Conservation (phyloP, 1,139 yeast genomes). For the Candida sanyaensis region DNA sequence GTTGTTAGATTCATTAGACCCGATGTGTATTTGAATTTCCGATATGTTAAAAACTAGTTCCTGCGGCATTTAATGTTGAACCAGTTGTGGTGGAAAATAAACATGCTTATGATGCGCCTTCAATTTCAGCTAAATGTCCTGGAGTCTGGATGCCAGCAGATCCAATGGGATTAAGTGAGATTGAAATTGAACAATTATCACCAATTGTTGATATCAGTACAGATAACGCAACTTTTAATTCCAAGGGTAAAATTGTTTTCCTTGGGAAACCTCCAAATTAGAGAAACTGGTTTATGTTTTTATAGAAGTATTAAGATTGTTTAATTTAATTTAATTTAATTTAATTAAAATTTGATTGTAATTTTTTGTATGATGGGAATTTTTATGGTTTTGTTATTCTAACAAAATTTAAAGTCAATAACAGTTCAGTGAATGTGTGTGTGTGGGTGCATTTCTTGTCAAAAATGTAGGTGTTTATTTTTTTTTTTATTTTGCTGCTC, state of each 20-base stretch:
- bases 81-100: conserved; percentile 32
- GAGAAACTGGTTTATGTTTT: background rate
- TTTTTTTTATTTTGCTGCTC: background rate
- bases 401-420: conserved; percentile 21
- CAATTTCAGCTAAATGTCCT: conserved; percentile 65
- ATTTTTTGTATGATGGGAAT: too few species aligned
- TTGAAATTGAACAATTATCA: conserved; percentile 53
- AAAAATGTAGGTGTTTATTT: too few species aligned
- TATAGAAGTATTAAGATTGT: too few species aligned
- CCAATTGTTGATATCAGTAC: conserved; percentile 56
- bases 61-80: conserved; percentile 44
- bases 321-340: too few species aligned
- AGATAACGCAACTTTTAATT: conserved; percentile 63
- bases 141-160: conserved; percentile 88
- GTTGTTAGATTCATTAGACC: conserved; percentile 61
- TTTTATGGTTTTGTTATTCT: conserved; percentile 27
- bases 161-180: conserved; percentile 73
- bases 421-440: background rate
- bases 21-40: conserved; percentile 60
- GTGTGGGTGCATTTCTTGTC: too few species aligned
- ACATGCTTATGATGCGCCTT: conserved; percentile 68
- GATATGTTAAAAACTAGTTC: conserved; percentile 56
- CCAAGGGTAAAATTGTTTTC: conserved; percentile 56
- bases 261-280: conserved; percentile 60
- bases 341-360: too few species aligned